These are phyloP conservation scores for Phytophthora pini DNA, from an alignment of 352 stramenopile species.

Conservation along the genomic window DNA sequence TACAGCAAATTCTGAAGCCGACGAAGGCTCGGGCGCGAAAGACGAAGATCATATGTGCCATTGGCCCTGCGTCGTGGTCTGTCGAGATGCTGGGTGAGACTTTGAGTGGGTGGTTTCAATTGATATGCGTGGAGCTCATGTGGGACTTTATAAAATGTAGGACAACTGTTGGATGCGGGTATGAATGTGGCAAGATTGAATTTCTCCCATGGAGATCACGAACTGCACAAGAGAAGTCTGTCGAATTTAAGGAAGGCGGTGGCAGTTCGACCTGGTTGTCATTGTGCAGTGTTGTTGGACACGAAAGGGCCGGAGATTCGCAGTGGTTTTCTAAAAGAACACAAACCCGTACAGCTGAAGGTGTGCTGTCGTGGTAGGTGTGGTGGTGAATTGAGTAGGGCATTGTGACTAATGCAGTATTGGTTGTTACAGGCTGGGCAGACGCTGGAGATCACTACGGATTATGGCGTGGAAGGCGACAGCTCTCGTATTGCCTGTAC, in stretches of 20 bases:
- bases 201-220: conserved; percentile 99
- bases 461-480: conserved; percentile 87
- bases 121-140: conserved; percentile 3
- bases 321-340: conserved; percentile 83
- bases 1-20: conserved; percentile 75
- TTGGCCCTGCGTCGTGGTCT: conserved; percentile 97
- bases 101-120: background rate
- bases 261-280: conserved; percentile 65
- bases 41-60: conserved; percentile 99
- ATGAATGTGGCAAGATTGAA: conserved; percentile 99
- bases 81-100: conserved; percentile 93
- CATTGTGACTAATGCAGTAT: conserved; percentile 9
- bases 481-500: conserved; percentile 90
- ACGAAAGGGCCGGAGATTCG: conserved; percentile 98
- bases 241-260: conserved; percentile 91
- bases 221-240: conserved; percentile 90
- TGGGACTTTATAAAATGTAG: conserved; percentile 24
- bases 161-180: conserved; percentile 82
- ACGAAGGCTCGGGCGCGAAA: conserved; percentile 73
- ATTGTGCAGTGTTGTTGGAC: conserved; percentile 96
- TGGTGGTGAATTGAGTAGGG: conserved; percentile 7
- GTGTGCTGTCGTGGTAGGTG: conserved; percentile 29
- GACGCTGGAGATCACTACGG: conserved; percentile 90
- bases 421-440: conserved; percentile 58
- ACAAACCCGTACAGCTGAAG: conserved; percentile 72